Evolutionary conservation across 208 protist genomes (phyloP), one percentile per base, ranked within the genome.

Genomic region (Trypanosoma rangeli): DNA sequence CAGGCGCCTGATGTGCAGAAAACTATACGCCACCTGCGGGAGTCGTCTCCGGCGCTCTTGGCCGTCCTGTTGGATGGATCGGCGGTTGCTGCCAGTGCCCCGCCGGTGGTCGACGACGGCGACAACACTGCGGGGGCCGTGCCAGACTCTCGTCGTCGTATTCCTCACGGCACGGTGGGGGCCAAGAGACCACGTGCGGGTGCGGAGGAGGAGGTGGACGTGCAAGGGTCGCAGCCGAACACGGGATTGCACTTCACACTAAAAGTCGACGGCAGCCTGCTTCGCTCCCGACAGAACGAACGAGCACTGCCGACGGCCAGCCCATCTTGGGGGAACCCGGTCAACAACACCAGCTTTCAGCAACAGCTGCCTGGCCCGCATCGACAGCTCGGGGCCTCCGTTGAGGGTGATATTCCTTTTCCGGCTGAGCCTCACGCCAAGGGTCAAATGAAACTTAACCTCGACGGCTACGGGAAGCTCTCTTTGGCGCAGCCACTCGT

Each of bases 391-490:
- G 50, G 24, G 52, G 48, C 29, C 24, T 3, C 53, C 3, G 22
- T 18, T 28, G 13, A 39, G 16, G 42, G 37, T 24, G 31, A 13
- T 26, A 22, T 31, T 22, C 20, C 31, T 28, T 48, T 33, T n/a
- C 63, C 50, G 0, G 24, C 8, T 37, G 9, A 9, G 24, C 42
- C 57, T 24, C 18, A 59, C 8, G 9, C 59, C 18, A 73, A 66
- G 35, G 16, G n/a, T 24, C 68, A 73, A 49, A 67, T 46, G 44
- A 61, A 59, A 33, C 48, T 66, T 0, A 48, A 26, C 29, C 1
- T 73, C 48, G 68, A 73, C 48, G 37, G 50, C 31, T 13, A 9
- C 35, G 68, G 68, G 0, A 66, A 66, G 35, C 50, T 73, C 13
- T 73, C 58, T 53, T 29, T 66, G 10, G 39, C 59, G 26, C 57